Percentiles rank a stretch among this genome's conserved stretches.
These are phyloP conservation scores for Ballota nigra DNA, from an alignment of 257 asterid genomes.

Conservation along the genomic window DNA sequence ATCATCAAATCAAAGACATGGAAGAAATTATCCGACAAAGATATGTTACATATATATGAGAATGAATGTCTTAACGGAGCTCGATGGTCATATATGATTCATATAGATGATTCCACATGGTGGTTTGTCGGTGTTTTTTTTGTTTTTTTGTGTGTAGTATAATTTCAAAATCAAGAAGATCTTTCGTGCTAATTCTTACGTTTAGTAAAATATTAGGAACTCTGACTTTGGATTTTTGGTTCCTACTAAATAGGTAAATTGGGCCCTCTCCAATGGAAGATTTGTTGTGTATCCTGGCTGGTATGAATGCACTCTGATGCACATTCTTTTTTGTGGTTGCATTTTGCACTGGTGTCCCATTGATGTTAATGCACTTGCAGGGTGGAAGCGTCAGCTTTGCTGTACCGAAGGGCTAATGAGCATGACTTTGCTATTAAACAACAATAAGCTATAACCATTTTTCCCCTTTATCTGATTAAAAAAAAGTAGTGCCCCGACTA, in stretches of 20 bases:
- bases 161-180: not conserved
- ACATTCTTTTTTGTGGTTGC: not conserved
- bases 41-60: not conserved
- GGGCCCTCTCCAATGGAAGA: conserved; percentile 80
- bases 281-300: conserved; percentile 97
- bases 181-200: not conserved
- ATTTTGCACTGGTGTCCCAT: not conserved
- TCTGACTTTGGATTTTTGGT: not conserved
- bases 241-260: conserved; percentile 60
- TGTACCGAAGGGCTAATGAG: conserved; percentile 94
- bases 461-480: conserved; percentile 20
- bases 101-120: not conserved
- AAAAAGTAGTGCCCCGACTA: conserved; percentile 14
- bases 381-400: conserved; percentile 97
- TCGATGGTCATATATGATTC: not conserved
- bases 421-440: conserved; percentile 83
- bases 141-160: too few relatives aligned
- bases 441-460: conserved; percentile 38
- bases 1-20: not conserved
- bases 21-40: not conserved
- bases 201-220: not conserved
- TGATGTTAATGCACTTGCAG: conserved; percentile 43
- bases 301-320: conserved; percentile 40
- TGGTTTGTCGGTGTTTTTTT: too few relatives aligned
- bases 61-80: not conserved